phyloP scores from a whole-genome alignment of 2,329 filamentous ascomycete genomes.

The Neobulgaria alba region DNA sequence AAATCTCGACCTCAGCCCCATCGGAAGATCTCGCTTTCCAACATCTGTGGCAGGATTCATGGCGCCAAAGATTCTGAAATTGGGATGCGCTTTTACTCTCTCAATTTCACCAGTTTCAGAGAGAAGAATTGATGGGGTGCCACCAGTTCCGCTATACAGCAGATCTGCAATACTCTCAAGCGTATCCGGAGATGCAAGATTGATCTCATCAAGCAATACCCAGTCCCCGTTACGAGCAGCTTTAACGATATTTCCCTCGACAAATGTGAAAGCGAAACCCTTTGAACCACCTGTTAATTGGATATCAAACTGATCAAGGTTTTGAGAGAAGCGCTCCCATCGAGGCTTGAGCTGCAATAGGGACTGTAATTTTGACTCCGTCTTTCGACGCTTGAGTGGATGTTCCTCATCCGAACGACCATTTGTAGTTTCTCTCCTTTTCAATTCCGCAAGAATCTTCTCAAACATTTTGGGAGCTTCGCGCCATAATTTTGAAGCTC shows the following conservation, averaged over 20 bases:
- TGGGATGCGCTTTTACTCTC: constrained; percentile 76
- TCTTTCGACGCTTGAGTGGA: constrained; percentile 60
- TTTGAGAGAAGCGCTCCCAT: constrained; percentile 74
- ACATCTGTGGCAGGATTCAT: constrained; percentile 99
- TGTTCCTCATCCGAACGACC: constrained; percentile 43
- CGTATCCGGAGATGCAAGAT: constrained; percentile 88
- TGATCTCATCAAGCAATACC: constrained; percentile 96
- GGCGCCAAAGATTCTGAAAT: constrained; percentile 93
- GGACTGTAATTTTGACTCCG: constrained; percentile 57
- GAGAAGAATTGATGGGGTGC: constrained; percentile 73
- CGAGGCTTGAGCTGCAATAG: constrained; percentile 49
- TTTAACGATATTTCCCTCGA: constrained; percentile 93
- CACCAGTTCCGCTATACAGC: constrained; percentile 61
- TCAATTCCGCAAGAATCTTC: constrained; percentile 51
- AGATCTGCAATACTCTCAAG: constrained; percentile 89
- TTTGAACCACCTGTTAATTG: constrained; percentile 67
- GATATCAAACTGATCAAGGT: constrained; percentile 69
- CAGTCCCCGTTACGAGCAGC: constrained; percentile 94
- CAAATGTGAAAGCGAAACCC: constrained; percentile 85
- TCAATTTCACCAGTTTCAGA: constrained; percentile 93
- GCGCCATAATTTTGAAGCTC: constrained; percentile 76
- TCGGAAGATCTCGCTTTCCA: constrained; percentile 87
- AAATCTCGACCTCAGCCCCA: constrained; percentile 82
- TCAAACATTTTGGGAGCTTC: constrained; percentile 85
- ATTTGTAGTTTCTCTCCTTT: constrained; percentile 30